Percentiles rank a stretch among this genome's conserved stretches.
Conservation (phyloP, 2,329 filamentous ascomycete genomes). For the Aspergillus luchuensis region DNA sequence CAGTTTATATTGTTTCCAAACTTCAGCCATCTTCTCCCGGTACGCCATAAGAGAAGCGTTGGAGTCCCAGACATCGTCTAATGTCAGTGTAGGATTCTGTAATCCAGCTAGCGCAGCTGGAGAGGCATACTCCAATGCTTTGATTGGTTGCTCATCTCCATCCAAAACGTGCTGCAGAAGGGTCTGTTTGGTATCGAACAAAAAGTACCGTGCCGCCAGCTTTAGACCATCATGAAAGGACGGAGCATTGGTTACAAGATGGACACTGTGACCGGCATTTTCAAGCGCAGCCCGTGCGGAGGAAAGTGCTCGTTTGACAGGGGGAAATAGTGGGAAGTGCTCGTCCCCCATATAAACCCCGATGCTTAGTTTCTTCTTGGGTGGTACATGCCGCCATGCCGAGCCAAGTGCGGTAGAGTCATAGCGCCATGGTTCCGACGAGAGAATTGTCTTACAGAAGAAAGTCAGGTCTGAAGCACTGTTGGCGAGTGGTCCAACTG, state of each 20-base stretch:
- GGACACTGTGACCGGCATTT: background rate
- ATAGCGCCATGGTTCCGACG: background rate
- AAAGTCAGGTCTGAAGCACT: constrained; percentile 20
- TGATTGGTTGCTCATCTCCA: background rate
- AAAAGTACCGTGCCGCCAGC: background rate
- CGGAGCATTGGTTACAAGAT: background rate
- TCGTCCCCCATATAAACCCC: background rate
- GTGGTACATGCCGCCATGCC: constrained; percentile 13
- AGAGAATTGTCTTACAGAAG: constrained; percentile 2
- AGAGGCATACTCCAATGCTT: background rate
- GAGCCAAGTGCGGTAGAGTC: constrained; percentile 1
- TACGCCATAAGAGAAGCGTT: background rate
- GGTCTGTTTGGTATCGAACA: background rate
- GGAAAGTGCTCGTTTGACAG: background rate
- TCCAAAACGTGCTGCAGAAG: background rate
- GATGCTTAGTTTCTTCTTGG: background rate
- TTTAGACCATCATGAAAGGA: background rate
- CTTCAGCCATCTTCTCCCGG: background rate
- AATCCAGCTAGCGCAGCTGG: background rate
- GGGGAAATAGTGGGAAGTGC: background rate
- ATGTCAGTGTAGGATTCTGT: background rate
- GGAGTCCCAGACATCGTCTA: background rate
- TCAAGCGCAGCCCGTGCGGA: background rate
- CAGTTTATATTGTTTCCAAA: background rate
- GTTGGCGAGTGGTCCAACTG: constrained; percentile 26